phyloP scores from a whole-genome alignment of 805 yeast genomes.

The Candida insectalens region DNA sequence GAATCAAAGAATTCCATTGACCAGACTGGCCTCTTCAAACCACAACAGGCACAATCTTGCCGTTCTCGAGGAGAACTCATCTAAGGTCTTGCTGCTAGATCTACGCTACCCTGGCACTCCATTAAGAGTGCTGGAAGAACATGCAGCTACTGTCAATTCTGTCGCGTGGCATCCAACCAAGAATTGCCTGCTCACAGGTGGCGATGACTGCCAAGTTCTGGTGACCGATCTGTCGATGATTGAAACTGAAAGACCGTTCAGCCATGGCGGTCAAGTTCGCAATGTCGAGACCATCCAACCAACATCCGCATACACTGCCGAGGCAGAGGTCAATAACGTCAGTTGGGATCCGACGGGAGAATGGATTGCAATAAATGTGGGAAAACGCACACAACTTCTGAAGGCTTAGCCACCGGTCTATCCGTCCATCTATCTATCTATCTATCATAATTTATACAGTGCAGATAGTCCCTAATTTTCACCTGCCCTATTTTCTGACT shows the following conservation, averaged over 20 bases:
- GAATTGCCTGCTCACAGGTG: conserved; percentile 51
- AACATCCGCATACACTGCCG: conserved; percentile 12
- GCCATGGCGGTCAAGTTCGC: conserved; percentile 1
- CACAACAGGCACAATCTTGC: conserved; percentile 78
- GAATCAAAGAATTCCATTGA: conserved; percentile 55
- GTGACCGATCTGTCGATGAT: conserved; percentile 49
- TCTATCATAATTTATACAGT: no score
- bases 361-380: conserved; percentile 73
- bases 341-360: conserved; percentile 66
- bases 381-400: conserved; percentile 65
- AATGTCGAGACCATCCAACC: conserved; percentile 5
- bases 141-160: conserved; percentile 56
- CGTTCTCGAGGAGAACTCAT: conserved; percentile 64
- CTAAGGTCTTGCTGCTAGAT: conserved; percentile 62
- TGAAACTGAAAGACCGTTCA: conserved; percentile 5
- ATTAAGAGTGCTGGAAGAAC: conserved; percentile 58
- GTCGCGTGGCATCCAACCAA: conserved; percentile 79
- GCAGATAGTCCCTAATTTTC: no score
- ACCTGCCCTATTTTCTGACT: no score
- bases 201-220: conserved; percentile 66
- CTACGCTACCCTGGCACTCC: conserved; percentile 86
- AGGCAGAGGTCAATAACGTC: conserved; percentile 69
- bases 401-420: no score
- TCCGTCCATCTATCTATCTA: no score
- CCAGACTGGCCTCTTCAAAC: conserved; percentile 70